Base-by-base conservation (phyloP, 2,329 filamentous ascomycete genomes). In the Ophiostoma angusticollis region DNA sequence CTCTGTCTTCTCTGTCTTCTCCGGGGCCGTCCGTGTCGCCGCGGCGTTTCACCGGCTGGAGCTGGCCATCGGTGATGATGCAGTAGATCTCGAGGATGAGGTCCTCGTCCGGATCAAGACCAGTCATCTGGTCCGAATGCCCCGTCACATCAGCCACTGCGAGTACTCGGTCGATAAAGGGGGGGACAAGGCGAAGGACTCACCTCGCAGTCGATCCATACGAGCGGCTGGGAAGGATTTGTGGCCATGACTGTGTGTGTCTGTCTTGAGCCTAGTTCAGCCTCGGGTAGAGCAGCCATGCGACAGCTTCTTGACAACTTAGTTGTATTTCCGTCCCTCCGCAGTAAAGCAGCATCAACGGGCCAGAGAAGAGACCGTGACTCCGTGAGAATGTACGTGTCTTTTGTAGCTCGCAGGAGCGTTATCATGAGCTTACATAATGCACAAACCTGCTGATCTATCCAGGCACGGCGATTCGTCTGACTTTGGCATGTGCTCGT, bases 81-180 rank as follows among this genome's bases (percentile, higher is more conserved):
- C 87, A 95, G 59, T 81, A 89, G 41, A 96, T 81, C 52, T 93
- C 86, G 54, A 96, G 76, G 53, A 96, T 91, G 40, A 79, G 78
- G 54, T 96, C 89, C 23, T 66, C 75, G 43, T 82, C 73, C 2
- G 78, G 69, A 58, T 94, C 70, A 7, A 93, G 72, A 17, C 85
- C 85, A 23, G 85, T 96, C 91, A 98, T 98, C 85, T 93, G 49
- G 5, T 3, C 8, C n/a, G 24, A n/a, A n/a, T n/a, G n/a, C n/a
- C n/a, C n/a, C n/a, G n/a, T n/a, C n/a, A n/a, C n/a, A n/a, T n/a
- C n/a, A n/a, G n/a, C n/a, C n/a, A n/a, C n/a, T n/a, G n/a, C n/a
- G n/a, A n/a, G n/a, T n/a, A n/a, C n/a, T 27, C 16, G 23, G 18
- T 33, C 12, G 18, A 19, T n/a, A n/a, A n/a, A 13, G 4, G 14